Evolutionary conservation across 306 rosid genomes (phyloP), one percentile per base, ranked within the genome.

Genomic region (Nissolia schottii): DNA sequence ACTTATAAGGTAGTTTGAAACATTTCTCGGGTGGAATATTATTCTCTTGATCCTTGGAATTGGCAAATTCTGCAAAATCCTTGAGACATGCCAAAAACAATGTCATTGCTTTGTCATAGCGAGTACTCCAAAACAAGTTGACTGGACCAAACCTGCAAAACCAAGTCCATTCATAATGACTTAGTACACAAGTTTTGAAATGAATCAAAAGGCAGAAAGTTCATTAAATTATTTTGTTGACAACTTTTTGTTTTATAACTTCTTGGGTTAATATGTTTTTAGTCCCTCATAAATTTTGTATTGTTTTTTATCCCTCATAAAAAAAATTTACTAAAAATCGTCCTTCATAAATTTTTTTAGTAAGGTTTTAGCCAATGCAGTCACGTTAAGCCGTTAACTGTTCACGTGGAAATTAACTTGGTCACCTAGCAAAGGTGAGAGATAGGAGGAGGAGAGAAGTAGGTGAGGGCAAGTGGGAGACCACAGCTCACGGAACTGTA

Each of bases 61-160:
- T 82, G 35, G 97, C 96, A 84, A 87, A 91, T 77, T 94, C 99
- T 6, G 96, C 90, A 81, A 94, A 94, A 76, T 91, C 96, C 83
- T 91, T 94, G 35, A 91, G 95, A 81, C 96, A 94, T 53, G 94
- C 85, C 83, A 89, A 82, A 84, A 79, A 94, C 74, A 87, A 81
- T 9, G 96, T 84, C 99, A 91, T 91, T 83, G 97, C 97, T 85
- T 78, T 91, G 92, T 94, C 99, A 78, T 91, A 94, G 34, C 97
- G 92, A 54, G 96, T 91, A 78, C 99, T 91, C 99, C 99, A 94
- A 74, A 91, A 91, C 82, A 91, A 82, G 87, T 94, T 94, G 82
- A 94, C 99, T 0, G 99, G 97, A 76, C 97, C 99, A 84, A 94
- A 94, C 90, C 99, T 92, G 80, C 53, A 40, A 40, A 59, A 74